Percentiles rank a stretch among this genome's conserved stretches.
Evolutionary conservation across 179 eudicot genomes (phyloP).

Genomic region (Corrigiola litoralis): DNA sequence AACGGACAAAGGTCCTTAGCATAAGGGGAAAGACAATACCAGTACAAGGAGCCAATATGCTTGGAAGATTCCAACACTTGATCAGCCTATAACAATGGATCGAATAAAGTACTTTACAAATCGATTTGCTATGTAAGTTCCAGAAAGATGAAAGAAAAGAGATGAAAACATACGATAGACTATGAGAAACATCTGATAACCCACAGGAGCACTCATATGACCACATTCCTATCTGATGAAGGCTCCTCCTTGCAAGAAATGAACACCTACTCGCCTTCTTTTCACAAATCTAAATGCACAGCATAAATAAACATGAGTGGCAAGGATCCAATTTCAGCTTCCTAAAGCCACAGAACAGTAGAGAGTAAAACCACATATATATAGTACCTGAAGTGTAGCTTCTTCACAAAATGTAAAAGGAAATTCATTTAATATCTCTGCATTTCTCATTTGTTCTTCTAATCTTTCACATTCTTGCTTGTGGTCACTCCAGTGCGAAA

Average conservation of each 20-base stretch:
- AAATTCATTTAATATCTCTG: conserved; percentile 50
- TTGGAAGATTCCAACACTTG: conserved; percentile 63
- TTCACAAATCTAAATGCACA: conserved; percentile 40
- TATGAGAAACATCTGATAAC: conserved; percentile 11
- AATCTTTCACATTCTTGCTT: conserved; percentile 80
- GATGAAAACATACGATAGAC: conserved; percentile 30
- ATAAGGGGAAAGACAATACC: conserved; percentile 43
- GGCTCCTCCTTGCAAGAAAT: conserved; percentile 43
- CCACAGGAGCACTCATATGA: conserved; percentile 70
- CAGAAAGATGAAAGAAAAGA: background rate
- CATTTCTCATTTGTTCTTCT: conserved; percentile 53
- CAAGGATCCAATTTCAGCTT: conserved; percentile 3
- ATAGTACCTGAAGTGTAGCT: conserved; percentile 54
- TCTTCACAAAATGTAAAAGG: conserved; percentile 67
- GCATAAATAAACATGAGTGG: background rate
- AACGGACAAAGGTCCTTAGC: background rate
- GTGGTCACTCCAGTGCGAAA: conserved; percentile 72
- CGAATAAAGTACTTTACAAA: background rate
- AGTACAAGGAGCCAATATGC: conserved; percentile 54
- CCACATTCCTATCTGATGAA: conserved; percentile 81
- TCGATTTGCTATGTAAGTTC: background rate
- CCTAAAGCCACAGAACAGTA: background rate
- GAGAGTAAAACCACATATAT: background rate
- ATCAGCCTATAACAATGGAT: conserved; percentile 16
- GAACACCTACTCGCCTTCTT: conserved; percentile 59